Evolutionary conservation across 495 filamentous ascomycete genomes (phyloP), one percentile per base, ranked within the genome.

Genomic region (Trichocladium antarcticum): DNA sequence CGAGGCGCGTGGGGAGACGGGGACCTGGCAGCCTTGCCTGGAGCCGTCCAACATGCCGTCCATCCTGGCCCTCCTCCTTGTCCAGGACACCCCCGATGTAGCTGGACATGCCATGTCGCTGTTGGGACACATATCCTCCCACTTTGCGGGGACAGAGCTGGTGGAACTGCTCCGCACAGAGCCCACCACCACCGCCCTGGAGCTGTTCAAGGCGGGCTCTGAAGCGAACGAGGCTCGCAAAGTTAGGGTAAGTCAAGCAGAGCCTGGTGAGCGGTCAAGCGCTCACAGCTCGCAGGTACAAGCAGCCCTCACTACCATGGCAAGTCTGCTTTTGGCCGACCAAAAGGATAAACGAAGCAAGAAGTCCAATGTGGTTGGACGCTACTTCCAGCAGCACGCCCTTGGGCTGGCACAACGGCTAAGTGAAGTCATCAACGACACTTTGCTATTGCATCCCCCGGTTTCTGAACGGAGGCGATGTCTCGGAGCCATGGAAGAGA

Each of bases 361-460:
- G 55, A 76, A 59, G 66, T 84, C 80, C 55, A 73, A 70, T 15
- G 70, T 79, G 36, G 64, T 76, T n/a, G 65, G 93, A 15, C 82
- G 78, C n/a, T 97, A 93, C 63, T 79, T 97, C 37, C 83, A 94
- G 46, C 74, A 74, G 14, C 83, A 95, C 66, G 81, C 90, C 20
- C 78, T 97, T 17, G 90, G 87, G n/a, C 77, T 97, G 47, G 88
- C 94, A 61, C 77, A 82, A 15, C 79, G 84, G 38, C 79, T 97
- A 47, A 82, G 84, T 6, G 83, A 90, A 53, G 75, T 79, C 10
- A 80, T 99, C 43, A 93, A 87, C 57, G 84, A 88, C 57, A 71
- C 73, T 12, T 63, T 71, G 53, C 70, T 79, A 36, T 68, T 78
- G 1, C 40, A 62, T 20, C 47, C 59, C 5, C 62, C 65, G 4